Evolutionary conservation across 202 grass and related monocot genomes (phyloP).

Genomic region (Musa balbisiana): DNA sequence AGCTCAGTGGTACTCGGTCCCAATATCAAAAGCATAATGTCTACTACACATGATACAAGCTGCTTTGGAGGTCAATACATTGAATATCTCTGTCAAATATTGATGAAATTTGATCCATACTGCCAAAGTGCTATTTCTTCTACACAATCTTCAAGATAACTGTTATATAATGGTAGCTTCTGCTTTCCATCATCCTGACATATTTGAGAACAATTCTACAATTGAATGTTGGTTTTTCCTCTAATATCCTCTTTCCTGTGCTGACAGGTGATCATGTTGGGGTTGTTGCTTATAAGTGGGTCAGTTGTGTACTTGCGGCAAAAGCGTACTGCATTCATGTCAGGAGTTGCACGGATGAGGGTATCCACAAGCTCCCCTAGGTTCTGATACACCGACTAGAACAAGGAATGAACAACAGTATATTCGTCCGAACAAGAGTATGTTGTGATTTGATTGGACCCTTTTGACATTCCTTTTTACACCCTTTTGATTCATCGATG

Average conservation of each 20-base stretch:
- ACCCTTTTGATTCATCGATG: not conserved
- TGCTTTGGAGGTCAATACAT: not conserved
- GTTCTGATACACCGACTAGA: conserved; percentile 35
- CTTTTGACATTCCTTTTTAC: not conserved
- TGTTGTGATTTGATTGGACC: not conserved
- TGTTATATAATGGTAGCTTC: not conserved
- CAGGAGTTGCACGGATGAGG: conserved; percentile 40
- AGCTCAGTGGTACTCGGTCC: not conserved
- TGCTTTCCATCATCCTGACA: not conserved
- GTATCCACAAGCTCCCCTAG: conserved; percentile 67
- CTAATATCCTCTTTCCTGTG: not conserved
- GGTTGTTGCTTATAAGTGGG: conserved; percentile 67
- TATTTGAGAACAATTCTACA: not conserved
- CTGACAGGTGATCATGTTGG: conserved; percentile 63
- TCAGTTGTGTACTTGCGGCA: conserved; percentile 70
- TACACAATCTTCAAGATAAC: not conserved
- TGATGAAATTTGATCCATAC: not conserved
- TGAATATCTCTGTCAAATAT: not conserved
- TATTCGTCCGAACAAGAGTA: not conserved
- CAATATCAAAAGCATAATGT: not conserved
- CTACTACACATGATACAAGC: not conserved
- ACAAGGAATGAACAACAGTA: not conserved
- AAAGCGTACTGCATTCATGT: conserved; percentile 38
- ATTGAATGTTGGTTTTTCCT: not conserved
- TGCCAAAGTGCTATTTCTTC: not conserved